These are phyloP conservation scores for Diaporthe batatas DNA, from an alignment of 2,329 filamentous ascomycete species.

Conservation along the genomic window DNA sequence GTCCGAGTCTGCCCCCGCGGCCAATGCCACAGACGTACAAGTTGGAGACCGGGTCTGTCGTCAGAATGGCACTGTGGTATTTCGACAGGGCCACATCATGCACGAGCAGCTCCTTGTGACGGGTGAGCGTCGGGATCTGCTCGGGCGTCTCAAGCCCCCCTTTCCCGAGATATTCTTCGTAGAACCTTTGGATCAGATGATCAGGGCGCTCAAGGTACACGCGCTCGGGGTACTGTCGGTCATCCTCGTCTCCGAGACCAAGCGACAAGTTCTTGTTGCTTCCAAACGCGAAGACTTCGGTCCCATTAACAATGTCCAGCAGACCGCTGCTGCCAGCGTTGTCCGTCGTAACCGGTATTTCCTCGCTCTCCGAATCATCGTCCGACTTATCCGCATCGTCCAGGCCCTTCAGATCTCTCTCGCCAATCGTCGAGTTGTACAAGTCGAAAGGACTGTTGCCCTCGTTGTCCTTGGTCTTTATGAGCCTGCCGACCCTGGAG, in stretches of 20 bases:
- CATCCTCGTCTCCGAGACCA: constrained; percentile 94
- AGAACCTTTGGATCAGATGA: constrained; percentile 80
- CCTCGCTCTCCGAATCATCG: constrained; percentile 68
- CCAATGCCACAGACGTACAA: constrained; percentile 94
- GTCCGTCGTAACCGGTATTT: constrained; percentile 50
- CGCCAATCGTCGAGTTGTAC: constrained; percentile 87
- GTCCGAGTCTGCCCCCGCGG: constrained; percentile 87
- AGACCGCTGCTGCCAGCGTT: constrained; percentile 37
- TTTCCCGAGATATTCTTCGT: constrained; percentile 74
- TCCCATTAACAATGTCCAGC: constrained; percentile 62
- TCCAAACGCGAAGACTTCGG: constrained; percentile 93
- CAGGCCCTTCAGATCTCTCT: constrained; percentile 71
- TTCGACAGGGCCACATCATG: constrained; percentile 91
- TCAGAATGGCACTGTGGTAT: constrained; percentile 89
- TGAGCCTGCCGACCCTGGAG: constrained; percentile 78
- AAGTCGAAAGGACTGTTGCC: constrained; percentile 95
- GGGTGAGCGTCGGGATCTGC: constrained; percentile 80
- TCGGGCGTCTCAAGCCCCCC: constrained; percentile 52
- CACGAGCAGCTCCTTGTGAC: constrained; percentile 79
- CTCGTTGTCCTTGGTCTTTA: constrained; percentile 96
- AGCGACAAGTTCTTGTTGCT: constrained; percentile 96
- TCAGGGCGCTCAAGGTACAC: constrained; percentile 82
- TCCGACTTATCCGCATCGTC: constrained; percentile 60
- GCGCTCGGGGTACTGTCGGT: constrained; percentile 92
- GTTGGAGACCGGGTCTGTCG: constrained; percentile 88